Conservation (phyloP, 441 rosid genomes). For the Iberis amara region DNA sequence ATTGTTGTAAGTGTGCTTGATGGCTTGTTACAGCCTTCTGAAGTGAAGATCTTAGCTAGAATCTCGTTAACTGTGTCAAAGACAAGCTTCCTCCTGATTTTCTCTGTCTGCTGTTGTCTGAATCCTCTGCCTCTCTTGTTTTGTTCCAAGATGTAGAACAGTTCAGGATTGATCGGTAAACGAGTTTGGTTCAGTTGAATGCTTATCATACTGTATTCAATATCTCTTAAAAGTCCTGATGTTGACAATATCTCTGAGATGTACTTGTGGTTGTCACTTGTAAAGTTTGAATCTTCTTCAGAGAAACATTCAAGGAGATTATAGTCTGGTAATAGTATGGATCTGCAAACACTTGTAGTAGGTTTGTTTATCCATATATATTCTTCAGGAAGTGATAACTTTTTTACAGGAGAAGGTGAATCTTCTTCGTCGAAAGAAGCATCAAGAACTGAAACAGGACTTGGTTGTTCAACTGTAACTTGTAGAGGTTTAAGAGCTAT, state of each 20-base stretch:
- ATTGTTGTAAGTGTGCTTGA: slow-evolving; percentile 25
- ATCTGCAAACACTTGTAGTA: slow-evolving; percentile 28
- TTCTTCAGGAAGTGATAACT: slow-evolving; percentile 45
- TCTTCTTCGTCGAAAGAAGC: slow-evolving; percentile 67
- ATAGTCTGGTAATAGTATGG: slow-evolving; percentile 33
- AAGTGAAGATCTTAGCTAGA: slow-evolving; percentile 40
- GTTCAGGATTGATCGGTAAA: slow-evolving; percentile 50
- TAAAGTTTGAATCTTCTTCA: slow-evolving; percentile 33
- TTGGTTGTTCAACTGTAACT: slow-evolving; percentile 70
- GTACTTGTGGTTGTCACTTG: slow-evolving; percentile 58
- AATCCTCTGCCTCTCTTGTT: slow-evolving; percentile 32
- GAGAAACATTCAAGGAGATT: slow-evolving; percentile 25
- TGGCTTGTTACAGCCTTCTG: slow-evolving; percentile 36
- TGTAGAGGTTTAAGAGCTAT: slow-evolving; percentile 31
- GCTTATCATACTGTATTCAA: slow-evolving; percentile 39
- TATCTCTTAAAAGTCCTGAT: slow-evolving; percentile 54
- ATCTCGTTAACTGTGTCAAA: slow-evolving; percentile 75
- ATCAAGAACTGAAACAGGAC: slow-evolving; percentile 94
- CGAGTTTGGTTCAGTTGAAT: slow-evolving; percentile 47
- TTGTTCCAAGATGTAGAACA: slow-evolving; percentile 61
- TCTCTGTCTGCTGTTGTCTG: slow-evolving; percentile 34
- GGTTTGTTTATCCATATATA: slow-evolving; percentile 38
- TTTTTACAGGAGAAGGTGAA: slow-evolving; percentile 74
- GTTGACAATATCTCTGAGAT: slow-evolving; percentile 63
- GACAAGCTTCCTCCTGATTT: slow-evolving; percentile 52